phyloP scores from a whole-genome alignment of 768 basidiomycete species.

The Terana coerulea region DNA sequence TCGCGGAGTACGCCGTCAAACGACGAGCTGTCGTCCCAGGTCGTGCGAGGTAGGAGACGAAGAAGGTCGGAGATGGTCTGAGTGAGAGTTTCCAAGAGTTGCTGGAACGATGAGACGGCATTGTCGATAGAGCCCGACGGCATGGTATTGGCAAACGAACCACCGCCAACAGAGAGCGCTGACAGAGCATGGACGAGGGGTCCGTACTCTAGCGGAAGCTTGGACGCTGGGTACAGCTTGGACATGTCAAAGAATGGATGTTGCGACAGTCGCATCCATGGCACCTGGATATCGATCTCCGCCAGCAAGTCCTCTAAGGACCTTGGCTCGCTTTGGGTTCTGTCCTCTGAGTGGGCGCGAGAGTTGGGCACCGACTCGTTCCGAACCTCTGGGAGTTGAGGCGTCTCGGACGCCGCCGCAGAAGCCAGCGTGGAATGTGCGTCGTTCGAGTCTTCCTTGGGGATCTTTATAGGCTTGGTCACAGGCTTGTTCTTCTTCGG shows the following conservation, averaged over 20 bases:
- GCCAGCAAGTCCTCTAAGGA: conserved; percentile 64
- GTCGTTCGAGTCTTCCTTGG: conserved; percentile 56
- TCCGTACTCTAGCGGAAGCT: conserved; percentile 80
- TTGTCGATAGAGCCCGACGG: conserved; percentile 89
- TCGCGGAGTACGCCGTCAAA: conserved; percentile 84
- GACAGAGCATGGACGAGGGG: conserved; percentile 84
- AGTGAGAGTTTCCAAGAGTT: conserved; percentile 81
- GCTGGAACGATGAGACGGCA: conserved; percentile 86
- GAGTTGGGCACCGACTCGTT: conserved; percentile 50
- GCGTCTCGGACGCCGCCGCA: conserved; percentile 45
- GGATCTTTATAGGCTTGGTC: conserved; percentile 52
- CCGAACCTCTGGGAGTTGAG: conserved; percentile 35
- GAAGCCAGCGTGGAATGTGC: conserved; percentile 42
- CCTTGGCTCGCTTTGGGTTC: conserved; percentile 34
- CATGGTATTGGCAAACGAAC: conserved; percentile 79
- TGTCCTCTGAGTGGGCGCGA: conserved; percentile 60
- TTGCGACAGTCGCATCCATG: conserved; percentile 59
- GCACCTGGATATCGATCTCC: conserved; percentile 59
- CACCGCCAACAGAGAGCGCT: conserved; percentile 80
- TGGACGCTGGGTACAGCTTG: conserved; percentile 70
- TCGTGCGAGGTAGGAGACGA: conserved; percentile 80
- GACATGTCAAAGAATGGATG: conserved; percentile 74
- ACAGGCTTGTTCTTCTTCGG: conserved; percentile 78
- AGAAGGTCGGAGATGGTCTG: conserved; percentile 87
- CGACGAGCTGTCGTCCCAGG: conserved; percentile 88